A percentile compares a stretch with the other conserved stretches of the same genome.
These are phyloP conservation scores for Hymenoscyphus linearis DNA, from an alignment of 2,329 filamentous ascomycete genomes.

Conservation along the genomic window DNA sequence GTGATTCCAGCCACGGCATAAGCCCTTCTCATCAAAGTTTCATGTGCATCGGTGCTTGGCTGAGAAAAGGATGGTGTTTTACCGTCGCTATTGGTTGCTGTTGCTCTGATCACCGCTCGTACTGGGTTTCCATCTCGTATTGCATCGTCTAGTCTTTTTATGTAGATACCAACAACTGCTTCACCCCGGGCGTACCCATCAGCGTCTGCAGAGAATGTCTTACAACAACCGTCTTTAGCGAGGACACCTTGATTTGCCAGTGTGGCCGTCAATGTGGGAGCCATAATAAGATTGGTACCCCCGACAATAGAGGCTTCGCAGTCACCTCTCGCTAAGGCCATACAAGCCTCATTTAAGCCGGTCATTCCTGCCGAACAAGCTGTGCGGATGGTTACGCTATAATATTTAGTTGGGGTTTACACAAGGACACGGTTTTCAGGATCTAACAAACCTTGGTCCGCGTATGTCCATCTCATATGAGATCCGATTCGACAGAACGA, in stretches of 20 bases:
- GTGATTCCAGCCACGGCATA: slow-evolving; percentile 28
- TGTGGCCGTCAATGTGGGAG: neutral
- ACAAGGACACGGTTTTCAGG: neutral
- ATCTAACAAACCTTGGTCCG: slow-evolving; percentile 1
- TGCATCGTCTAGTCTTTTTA: slow-evolving; percentile 55
- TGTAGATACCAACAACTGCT: slow-evolving; percentile 49
- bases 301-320: slow-evolving; percentile 9
- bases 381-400: slow-evolving; percentile 31
- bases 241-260: slow-evolving; percentile 3
- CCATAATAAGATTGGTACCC: slow-evolving; percentile 9
- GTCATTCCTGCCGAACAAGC: slow-evolving; percentile 52
- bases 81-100: slow-evolving; percentile 46
- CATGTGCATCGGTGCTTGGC: slow-evolving; percentile 35
- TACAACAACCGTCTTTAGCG: slow-evolving; percentile 32
- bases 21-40: slow-evolving; percentile 20
- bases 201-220: slow-evolving; percentile 50
- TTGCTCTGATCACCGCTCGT: slow-evolving; percentile 48
- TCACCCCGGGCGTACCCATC: slow-evolving; percentile 61
- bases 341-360: slow-evolving; percentile 44
- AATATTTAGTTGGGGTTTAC: neutral
- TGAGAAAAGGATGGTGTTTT: slow-evolving; percentile 39
- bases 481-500: slow-evolving; percentile 5
- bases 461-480: slow-evolving; percentile 6
- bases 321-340: neutral
- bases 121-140: slow-evolving; percentile 52